Base-by-base conservation (phyloP, 306 rosid species). In the Acacia melanoxylon region DNA sequence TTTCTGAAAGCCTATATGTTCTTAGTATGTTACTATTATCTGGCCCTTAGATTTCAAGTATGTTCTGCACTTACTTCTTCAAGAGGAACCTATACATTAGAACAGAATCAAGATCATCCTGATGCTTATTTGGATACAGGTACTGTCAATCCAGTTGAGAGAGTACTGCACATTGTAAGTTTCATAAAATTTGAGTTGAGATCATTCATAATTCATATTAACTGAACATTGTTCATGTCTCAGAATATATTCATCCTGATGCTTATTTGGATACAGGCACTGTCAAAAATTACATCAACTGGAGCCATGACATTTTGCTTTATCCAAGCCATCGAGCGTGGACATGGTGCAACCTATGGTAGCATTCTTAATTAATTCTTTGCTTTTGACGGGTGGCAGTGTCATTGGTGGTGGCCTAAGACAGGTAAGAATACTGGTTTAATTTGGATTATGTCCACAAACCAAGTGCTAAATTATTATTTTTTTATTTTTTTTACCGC, bases 281-380 rank as follows among this genome's bases (percentile, higher is more conserved):
- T 96, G 25, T 96, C 98, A 20, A 96, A 76, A 90, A 88, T 95
- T 70, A 92, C 99, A 37, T 95, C 99, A 75, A 95, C 99, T 65
- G 99, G 99, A 65, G 99, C 98, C 76, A 93, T 95, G 98, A 95
- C 99, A 20, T 95, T 74, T 86, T 92, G 98, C 90, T 95, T 95
- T 89, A 93, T 95, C 86, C 97, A 93, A 87, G 98, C 99, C 4
- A 78, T 95, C 5, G 99, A 93, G 88, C 93, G 86, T 33, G 99
- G 97, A 72, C 93, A 92, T 7, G 97, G 90, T 16, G 58, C 89
- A 37, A 92, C 98, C 8, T 95, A 95, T 74, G 99, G 99, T 27
- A 90, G 89, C 89, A 89, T 95, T 44, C 96, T 95, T 61, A 88
- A 56, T 85, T 85, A 27, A 27, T 2, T 27, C 29, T 27, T 27